A percentile compares a stretch with the other conserved stretches of the same genome.
phyloP scores from a whole-genome alignment of 805 yeast species.

The Metschnikowia bowlesiae region DNA sequence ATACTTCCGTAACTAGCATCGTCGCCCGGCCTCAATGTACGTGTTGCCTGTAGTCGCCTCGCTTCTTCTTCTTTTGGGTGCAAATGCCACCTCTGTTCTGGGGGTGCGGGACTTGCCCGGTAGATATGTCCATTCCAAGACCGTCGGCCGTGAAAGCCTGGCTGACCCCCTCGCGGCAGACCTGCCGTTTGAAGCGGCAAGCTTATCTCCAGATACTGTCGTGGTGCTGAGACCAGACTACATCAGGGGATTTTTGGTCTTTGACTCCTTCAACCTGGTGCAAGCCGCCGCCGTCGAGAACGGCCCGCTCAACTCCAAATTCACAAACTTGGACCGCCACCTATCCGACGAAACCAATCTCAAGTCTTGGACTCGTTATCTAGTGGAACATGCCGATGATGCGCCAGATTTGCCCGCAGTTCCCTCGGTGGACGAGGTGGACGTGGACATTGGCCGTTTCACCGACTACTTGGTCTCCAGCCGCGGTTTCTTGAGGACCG shows the following conservation, averaged over 20 bases:
- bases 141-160: neutral
- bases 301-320: constrained; percentile 21
- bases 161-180: neutral
- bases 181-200: constrained; percentile 1
- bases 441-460: constrained; percentile 27
- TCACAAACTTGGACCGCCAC: constrained; percentile 26
- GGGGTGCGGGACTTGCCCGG: constrained; percentile 13
- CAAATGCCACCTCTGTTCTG: constrained; percentile 8
- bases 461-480: constrained; percentile 25
- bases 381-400: constrained; percentile 17
- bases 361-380: constrained; percentile 23
- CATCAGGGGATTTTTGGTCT: constrained; percentile 22
- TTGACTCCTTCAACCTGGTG: constrained; percentile 11
- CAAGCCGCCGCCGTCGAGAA: constrained; percentile 6
- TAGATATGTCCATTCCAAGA: constrained; percentile 9
- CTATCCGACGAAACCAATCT: constrained; percentile 22
- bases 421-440: constrained; percentile 8
- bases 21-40: neutral
- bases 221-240: constrained; percentile 20
- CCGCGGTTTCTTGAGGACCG: constrained; percentile 24
- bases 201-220: constrained; percentile 7
- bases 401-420: neutral
- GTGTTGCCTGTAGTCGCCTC: neutral
- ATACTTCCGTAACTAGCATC: neutral
- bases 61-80: constrained; percentile 4